Evolutionary conservation across 1,284 basidiomycete species (phyloP).

Genomic region (Peniophora sp.): DNA sequence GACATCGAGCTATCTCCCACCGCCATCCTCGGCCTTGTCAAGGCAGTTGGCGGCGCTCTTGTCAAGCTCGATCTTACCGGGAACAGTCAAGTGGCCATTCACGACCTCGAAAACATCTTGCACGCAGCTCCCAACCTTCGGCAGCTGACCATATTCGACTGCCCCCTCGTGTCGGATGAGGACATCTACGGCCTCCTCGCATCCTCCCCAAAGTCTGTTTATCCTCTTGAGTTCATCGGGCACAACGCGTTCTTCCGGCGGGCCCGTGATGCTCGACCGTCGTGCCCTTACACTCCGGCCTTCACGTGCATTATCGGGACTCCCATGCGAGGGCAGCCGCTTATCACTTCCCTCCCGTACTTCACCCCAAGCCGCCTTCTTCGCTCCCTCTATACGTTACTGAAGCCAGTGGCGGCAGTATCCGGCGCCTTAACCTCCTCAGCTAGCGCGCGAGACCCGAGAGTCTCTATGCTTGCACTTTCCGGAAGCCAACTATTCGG

Average conservation of each 20-base stretch:
- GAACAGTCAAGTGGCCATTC: background rate
- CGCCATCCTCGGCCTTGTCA: background rate
- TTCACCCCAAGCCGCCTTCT: background rate
- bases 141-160: background rate
- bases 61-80: background rate
- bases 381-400: too few species aligned
- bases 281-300: background rate
- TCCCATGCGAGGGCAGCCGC: background rate
- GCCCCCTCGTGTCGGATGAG: background rate
- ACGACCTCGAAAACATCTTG: background rate
- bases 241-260: background rate
- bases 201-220: background rate
- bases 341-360: background rate
- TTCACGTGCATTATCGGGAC: background rate
- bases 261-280: background rate
- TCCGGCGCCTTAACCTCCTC: too few species aligned
- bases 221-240: background rate
- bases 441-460: too few species aligned
- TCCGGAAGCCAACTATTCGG: too few species aligned
- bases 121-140: background rate
- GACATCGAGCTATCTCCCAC: background rate
- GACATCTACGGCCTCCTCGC: background rate
- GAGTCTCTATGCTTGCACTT: too few species aligned
- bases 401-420: too few species aligned
- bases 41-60: background rate